A percentile compares a stretch with the other conserved stretches of the same genome.
Conservation (phyloP, 345 rosid genomes). For the Boechera retrofracta region DNA sequence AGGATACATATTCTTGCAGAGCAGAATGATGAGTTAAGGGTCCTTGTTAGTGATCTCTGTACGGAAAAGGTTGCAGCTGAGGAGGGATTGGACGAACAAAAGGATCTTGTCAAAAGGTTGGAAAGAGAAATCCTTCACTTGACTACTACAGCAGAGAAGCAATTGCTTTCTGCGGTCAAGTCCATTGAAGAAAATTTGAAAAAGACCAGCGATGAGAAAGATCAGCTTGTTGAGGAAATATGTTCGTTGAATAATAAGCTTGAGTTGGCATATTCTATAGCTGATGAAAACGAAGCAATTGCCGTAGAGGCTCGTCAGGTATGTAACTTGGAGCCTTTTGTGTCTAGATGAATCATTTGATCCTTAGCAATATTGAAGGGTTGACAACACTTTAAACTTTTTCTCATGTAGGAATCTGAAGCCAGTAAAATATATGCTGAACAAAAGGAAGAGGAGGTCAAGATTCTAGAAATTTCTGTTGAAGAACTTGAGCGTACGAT, state of each 20-base stretch:
- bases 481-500: slow-evolving; percentile 90
- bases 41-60: slow-evolving; percentile 69
- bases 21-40: slow-evolving; percentile 73
- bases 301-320: slow-evolving; percentile 88
- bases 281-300: slow-evolving; percentile 89
- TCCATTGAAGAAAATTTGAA: slow-evolving; percentile 59
- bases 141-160: slow-evolving; percentile 60
- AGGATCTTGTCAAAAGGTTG: slow-evolving; percentile 66
- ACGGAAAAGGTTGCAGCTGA: slow-evolving; percentile 68
- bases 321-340: slow-evolving; percentile 13
- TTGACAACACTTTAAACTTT: slow-evolving; percentile 20
- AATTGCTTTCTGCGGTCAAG: slow-evolving; percentile 53
- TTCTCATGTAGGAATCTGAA: slow-evolving; percentile 65
- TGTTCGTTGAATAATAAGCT: slow-evolving; percentile 64
- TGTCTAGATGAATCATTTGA: background rate
- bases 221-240: slow-evolving; percentile 64
- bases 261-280: slow-evolving; percentile 68
- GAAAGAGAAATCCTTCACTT: slow-evolving; percentile 80
- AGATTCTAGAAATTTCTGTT: slow-evolving; percentile 80
- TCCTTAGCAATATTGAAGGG: slow-evolving; percentile 2
- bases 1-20: slow-evolving; percentile 57
- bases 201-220: slow-evolving; percentile 58
- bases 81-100: slow-evolving; percentile 72
- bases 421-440: slow-evolving; percentile 77
- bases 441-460: slow-evolving; percentile 91